These are phyloP conservation scores for Candida glucosophila DNA, from an alignment of 1,139 yeast species.

Conservation along the genomic window DNA sequence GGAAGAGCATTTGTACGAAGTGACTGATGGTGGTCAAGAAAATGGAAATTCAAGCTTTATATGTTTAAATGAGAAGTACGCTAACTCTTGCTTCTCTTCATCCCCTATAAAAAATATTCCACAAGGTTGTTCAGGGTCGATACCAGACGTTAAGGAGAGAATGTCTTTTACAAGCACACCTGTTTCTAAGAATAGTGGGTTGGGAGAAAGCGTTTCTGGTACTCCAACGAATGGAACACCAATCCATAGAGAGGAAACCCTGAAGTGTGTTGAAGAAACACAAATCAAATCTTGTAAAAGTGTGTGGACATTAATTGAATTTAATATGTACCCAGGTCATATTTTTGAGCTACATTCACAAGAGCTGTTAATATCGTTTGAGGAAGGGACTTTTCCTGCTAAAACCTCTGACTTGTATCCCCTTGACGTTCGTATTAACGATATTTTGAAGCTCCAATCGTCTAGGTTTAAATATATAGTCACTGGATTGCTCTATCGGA, in stretches of 20 bases:
- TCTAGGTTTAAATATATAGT: slow-evolving; percentile 25
- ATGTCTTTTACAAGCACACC: no score
- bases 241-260: slow-evolving; percentile 11
- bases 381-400: slow-evolving; percentile 22
- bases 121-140: no score
- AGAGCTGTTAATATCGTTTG: slow-evolving; percentile 23
- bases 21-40: no score
- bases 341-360: slow-evolving; percentile 13
- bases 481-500: slow-evolving; percentile 28
- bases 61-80: no score
- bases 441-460: slow-evolving; percentile 13
- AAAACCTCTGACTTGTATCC: slow-evolving; percentile 21
- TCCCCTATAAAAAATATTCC: no score
- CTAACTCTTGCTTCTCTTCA: no score
- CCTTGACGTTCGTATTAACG: slow-evolving; percentile 32
- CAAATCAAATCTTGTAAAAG: slow-evolving; percentile 13
- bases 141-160: no score
- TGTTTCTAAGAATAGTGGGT: background rate
- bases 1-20: no score
- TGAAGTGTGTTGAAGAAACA: slow-evolving; percentile 10
- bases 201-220: no score
- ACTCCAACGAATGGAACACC: background rate
- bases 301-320: slow-evolving; percentile 31
- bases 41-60: no score
- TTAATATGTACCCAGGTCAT: slow-evolving; percentile 28